phyloP scores from a whole-genome alignment of 2,329 filamentous ascomycete species.

The Calonectria crousiana region DNA sequence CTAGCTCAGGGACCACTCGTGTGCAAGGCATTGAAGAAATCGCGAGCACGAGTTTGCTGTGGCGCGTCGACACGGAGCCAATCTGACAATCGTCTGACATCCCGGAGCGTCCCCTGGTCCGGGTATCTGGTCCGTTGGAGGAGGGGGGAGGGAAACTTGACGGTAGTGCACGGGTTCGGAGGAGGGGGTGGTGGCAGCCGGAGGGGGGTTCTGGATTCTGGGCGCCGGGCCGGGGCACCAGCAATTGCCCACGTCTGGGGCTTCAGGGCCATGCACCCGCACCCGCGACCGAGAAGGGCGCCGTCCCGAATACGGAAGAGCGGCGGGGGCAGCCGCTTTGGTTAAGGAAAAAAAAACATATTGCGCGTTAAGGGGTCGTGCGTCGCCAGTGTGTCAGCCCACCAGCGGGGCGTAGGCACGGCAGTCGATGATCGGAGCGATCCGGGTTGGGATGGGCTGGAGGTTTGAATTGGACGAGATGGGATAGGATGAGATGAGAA shows the following conservation, averaged over 20 bases:
- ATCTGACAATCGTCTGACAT: constrained; percentile 6
- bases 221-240: constrained; percentile 25
- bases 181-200: neutral
- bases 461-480: constrained; percentile 29
- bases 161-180: constrained; percentile 9
- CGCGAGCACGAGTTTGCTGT: neutral
- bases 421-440: constrained; percentile 40
- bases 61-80: neutral
- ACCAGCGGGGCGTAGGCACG: constrained; percentile 40
- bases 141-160: neutral
- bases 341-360: neutral
- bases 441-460: constrained; percentile 33
- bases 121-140: neutral
- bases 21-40: neutral
- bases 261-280: constrained; percentile 15
- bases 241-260: constrained; percentile 4
- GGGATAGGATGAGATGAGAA: constrained; percentile 1
- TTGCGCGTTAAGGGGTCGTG: constrained; percentile 16
- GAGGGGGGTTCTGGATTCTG: constrained; percentile 10
- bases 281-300: constrained; percentile 11
- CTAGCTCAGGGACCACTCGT: neutral
- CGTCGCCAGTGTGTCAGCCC: constrained; percentile 37
- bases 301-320: constrained; percentile 40
- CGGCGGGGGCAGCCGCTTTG: constrained; percentile 18
- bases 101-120: constrained; percentile 19